Base-by-base conservation (phyloP, 2,329 filamentous ascomycete genomes). In the Teratosphaeriaceae sp. region DNA sequence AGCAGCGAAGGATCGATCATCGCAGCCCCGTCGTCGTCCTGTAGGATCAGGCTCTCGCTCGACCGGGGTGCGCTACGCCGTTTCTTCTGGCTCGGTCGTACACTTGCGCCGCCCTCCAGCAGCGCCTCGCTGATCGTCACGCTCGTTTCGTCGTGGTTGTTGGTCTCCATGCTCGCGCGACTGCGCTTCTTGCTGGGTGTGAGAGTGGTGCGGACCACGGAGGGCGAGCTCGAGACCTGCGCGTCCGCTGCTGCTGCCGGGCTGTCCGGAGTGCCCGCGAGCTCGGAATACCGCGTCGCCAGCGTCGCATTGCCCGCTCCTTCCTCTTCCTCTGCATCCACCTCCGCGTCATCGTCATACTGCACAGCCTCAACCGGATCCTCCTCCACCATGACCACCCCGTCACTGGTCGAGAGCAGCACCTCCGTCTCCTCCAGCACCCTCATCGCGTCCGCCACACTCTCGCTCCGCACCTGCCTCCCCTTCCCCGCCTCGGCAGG, bases 1-100 rank as follows among this genome's bases (percentile, higher is more conserved):
- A 54, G 35, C 5, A 50, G 15, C 7, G 43, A 27, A 24, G 49
- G 48, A 37, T 54, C 50, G 16, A 51, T 50, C 12, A 42, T 39
- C 19, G 30, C 31, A 20, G 46, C 39, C 24, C 35, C 33, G 7
- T 43, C 38, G 16, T 50, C 45, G 2, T 45, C 44, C n/a, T 46
- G 45, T 6, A 50, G 38, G 5, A 41, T 42, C 6, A 52, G 33
- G 19, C 38, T 36, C n/a, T 41, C 44, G 18, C 42, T 44, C 12
- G 27, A 18, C n/a, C 31, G 21, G 15, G 19, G 11, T 26, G 38
- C 30, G n/a, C 31, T 38, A 8, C 38, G 36, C 22, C n/a, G 37
- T 23, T 38, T 49, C 44, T 49, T 49, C 9, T 20, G 19, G 21
- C 21, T 40, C 18, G 39, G 43, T 22, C 34, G 29, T 12, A 22